Evolutionary conservation across 1,284 basidiomycete genomes (phyloP), one percentile per base, ranked within the genome.

Genomic region (Coriolopsis trogii): DNA sequence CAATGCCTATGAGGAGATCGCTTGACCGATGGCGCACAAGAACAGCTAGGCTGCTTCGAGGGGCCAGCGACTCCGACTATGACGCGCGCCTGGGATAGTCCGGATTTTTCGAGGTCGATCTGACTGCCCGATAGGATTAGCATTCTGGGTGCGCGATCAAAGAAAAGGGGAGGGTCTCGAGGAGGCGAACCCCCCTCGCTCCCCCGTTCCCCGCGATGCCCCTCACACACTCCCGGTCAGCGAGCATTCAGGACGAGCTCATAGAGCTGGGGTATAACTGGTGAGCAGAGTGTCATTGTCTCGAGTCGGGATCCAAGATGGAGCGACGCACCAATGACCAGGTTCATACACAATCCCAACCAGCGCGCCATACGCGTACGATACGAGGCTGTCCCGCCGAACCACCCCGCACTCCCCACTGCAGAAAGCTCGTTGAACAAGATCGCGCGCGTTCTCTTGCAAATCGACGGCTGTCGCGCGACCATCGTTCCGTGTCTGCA

Each of bases 311-410:
- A n/a, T n/a, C 42, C 29, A 24, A 29, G 13, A 30, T 16, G n/a
- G 7, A 2, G 18, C 20, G 10, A 6, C 23, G 15, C 5, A 23
- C n/a, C n/a, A n/a, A n/a, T n/a, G n/a, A n/a, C n/a, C n/a, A 60
- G 59, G 59, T 55, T 53, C 53, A 53, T 60, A n/a, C 59, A 60
- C 48, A 55, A 60, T 40, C 59, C 59, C 3, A 51, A 53, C 20
- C 41, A 49, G 4, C 55, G 51, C 29, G 44, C 59, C 15, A 53
- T 60, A 0, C 52, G 53, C 2, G 45, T 55, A 31, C 55, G 55
- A 3, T 60, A 60, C 39, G 55, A 58, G 33, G 53, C 55, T 3
- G 55, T 60, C 33, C 53, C 51, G 13, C 36, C 43, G 8, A 31
- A 55, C 15, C 59, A 60, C 28, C 41, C 44, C 23, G 38, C 41